These are phyloP conservation scores for Ochetophila trinervis DNA, from an alignment of 306 rosid species.

Conservation along the genomic window DNA sequence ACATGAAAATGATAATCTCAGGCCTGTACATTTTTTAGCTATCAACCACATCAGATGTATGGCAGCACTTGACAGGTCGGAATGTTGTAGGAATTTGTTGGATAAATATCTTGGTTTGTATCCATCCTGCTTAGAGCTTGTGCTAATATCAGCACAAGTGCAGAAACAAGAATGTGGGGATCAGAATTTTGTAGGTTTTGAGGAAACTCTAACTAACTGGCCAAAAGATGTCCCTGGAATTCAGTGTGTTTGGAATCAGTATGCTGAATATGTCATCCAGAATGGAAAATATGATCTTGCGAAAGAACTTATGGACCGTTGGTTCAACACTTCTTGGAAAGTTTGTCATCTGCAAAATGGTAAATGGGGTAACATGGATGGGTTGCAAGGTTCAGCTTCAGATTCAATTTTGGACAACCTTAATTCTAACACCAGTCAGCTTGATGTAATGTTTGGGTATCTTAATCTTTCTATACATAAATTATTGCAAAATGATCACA, in stretches of 20 bases:
- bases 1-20: conserved; percentile 45
- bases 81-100: conserved; percentile 47
- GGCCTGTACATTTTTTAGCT: conserved; percentile 65
- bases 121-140: conserved; percentile 79
- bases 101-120: conserved; percentile 58
- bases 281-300: conserved; percentile 50
- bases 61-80: conserved; percentile 61
- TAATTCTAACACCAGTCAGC: conserved; percentile 33
- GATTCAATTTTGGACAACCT: conserved; percentile 33
- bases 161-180: conserved; percentile 38
- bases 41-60: conserved; percentile 71
- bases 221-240: conserved; percentile 77
- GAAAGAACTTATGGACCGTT: conserved; percentile 57
- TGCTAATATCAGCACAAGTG: conserved; percentile 47
- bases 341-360: conserved; percentile 33
- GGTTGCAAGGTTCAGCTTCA: conserved; percentile 38
- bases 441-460: conserved; percentile 69
- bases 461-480: conserved; percentile 69
- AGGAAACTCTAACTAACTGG: conserved; percentile 71
- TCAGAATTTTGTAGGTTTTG: conserved; percentile 51
- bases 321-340: conserved; percentile 66
- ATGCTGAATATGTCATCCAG: conserved; percentile 56
- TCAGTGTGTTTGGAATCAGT: conserved; percentile 91
- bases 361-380: conserved; percentile 25
- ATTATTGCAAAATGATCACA: conserved; percentile 46